Percentiles rank a stretch among this genome's conserved stretches.
These are phyloP conservation scores for Crinitomyces ghanaensis DNA, from an alignment of 805 yeast genomes.

Conservation along the genomic window DNA sequence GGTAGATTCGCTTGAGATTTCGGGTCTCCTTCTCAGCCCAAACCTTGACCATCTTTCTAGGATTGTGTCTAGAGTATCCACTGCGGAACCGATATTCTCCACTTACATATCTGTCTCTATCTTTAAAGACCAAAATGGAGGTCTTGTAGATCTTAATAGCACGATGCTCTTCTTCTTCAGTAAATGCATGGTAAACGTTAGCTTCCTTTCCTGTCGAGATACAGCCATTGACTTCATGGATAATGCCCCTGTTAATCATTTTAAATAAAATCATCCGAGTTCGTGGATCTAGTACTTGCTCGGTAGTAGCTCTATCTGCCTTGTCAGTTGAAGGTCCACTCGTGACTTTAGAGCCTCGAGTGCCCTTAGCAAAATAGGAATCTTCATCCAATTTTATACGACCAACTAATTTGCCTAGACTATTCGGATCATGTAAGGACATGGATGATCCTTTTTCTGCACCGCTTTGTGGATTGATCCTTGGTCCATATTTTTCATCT, in stretches of 20 bases:
- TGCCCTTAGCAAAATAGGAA: conserved; percentile 14
- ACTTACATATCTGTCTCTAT: conserved; percentile 88
- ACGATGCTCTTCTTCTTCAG: conserved; percentile 35
- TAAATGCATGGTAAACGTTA: conserved; percentile 79
- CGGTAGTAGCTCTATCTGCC: conserved; percentile 92
- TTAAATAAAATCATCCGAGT: conserved; percentile 75
- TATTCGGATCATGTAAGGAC: conserved; percentile 9
- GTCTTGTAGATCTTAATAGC: conserved; percentile 96
- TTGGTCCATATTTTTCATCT: conserved; percentile 5
- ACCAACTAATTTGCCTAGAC: conserved; percentile 11
- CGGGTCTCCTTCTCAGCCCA: conserved; percentile 99
- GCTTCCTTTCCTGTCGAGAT: conserved; percentile 97
- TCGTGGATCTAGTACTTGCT: conserved; percentile 91
- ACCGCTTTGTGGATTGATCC: conserved; percentile 7
- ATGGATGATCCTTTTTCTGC: conserved; percentile 1
- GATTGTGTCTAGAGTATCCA: conserved; percentile 75
- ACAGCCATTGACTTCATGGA: conserved; percentile 85
- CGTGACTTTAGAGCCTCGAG: conserved; percentile 14
- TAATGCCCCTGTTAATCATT: conserved; percentile 70
- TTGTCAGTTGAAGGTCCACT: conserved; percentile 39
- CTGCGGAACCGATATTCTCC: conserved; percentile 92
- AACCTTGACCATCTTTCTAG: conserved; percentile 91
- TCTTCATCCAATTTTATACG: conserved; percentile 17
- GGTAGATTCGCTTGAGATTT: conserved; percentile 70
- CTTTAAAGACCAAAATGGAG: conserved; percentile 92